A percentile compares a stretch with the other conserved stretches of the same genome.
Evolutionary conservation across 306 rosid genomes (phyloP).

Genomic region (Rosa chinensis): DNA sequence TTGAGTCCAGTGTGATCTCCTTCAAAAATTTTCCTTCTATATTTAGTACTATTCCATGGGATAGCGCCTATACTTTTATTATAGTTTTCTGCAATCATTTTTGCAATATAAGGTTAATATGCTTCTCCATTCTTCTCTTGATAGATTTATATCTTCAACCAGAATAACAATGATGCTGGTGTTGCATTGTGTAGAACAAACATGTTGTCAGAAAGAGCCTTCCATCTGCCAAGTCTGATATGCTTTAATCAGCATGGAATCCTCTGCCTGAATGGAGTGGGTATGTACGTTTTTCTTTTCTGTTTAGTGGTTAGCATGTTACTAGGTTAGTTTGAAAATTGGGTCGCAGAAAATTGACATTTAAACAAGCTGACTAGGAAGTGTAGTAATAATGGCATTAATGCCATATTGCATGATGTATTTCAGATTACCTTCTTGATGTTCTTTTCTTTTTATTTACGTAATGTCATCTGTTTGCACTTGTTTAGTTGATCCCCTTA

Average conservation of each 20-base stretch:
- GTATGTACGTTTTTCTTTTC: conserved; percentile 49
- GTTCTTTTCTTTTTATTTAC: not conserved
- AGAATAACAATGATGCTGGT: conserved; percentile 90
- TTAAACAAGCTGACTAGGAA: not conserved
- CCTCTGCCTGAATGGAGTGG: conserved; percentile 85
- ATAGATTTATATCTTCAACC: conserved; percentile 86
- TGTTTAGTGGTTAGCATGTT: not conserved
- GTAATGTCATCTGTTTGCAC: not conserved
- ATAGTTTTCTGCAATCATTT: conserved; percentile 10
- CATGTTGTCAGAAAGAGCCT: conserved; percentile 89
- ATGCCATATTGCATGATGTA: not conserved
- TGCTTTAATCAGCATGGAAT: conserved; percentile 94
- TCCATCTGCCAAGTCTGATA: conserved; percentile 78
- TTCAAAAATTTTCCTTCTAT: not conserved
- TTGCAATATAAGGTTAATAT: conserved; percentile 27
- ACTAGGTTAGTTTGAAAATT: no score
- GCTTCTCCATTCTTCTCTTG: conserved; percentile 24
- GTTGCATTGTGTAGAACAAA: conserved; percentile 84
- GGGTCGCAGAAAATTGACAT: not conserved
- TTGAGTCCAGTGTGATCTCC: not conserved
- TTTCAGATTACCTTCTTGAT: not conserved
- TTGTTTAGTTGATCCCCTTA: not conserved
- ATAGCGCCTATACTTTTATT: not conserved
- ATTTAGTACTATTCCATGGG: not conserved
- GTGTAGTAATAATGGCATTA: not conserved